Evolutionary conservation across 768 basidiomycete genomes (phyloP), one percentile per base, ranked within the genome.

Genomic region (Rhizopogon vinicolor): DNA sequence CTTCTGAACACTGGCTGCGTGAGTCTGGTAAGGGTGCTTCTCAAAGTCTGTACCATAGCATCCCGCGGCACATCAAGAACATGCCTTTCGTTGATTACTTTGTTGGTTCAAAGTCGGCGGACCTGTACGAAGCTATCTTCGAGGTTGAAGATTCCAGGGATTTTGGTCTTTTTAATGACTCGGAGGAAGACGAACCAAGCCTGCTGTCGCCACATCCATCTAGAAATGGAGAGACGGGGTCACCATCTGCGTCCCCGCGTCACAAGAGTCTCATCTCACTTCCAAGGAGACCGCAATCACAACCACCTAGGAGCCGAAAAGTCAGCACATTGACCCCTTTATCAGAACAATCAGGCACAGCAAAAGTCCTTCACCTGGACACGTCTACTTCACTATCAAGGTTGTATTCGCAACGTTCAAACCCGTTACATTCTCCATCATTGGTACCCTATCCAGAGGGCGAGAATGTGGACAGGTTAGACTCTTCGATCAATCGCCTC

Each of bases 51-150:
- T 86, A 87, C 71, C 78, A 81, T 56, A 81, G 74, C 50, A 77
- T 92, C 40, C 86, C 89, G 2, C 81, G 86, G 37, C 81, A 81
- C 42, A 80, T 93, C 62, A 89, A 86, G 68, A 78, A 78, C 50
- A 83, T 90, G 68, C 87, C 89, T 0, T 70, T 92, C 42, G 67
- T 92, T 13, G 91, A 92, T 60, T 85, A 85, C 14, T 65, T 93
- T 14, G 80, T 91, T n/a, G 89, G 91, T 25, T 81, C 85, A 6
- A 75, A 82, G 14, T 76, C 83, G 14, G 80, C 77, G 51, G 83
- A 87, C 56, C 62, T 93, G 16, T 87, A 86, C 62, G 88, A 88
- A 50, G 88, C 87, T 1, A 87, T 93, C 42, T 91, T 93, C 62
- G 86, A 89, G 53, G 80, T 87, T 2, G 85, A 89, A 28, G 64